Conservation (phyloP, 495 filamentous ascomycete genomes). For the Ramalina intermedia region DNA sequence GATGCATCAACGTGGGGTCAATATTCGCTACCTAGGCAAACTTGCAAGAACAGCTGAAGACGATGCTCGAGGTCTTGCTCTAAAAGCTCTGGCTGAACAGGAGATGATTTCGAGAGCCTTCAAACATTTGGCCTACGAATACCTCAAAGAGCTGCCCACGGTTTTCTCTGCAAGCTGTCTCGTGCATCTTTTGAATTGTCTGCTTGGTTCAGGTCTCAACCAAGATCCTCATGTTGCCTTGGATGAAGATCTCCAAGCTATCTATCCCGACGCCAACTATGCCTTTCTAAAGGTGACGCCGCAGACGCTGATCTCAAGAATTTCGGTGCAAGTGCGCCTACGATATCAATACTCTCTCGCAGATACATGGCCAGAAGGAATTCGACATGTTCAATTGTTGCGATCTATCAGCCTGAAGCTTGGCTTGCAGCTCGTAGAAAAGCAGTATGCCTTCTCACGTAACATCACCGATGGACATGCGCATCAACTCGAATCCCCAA, state of each 20-base stretch:
- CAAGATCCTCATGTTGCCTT: constrained; percentile 57
- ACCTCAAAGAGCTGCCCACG: constrained; percentile 66
- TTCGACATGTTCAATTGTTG: constrained; percentile 69
- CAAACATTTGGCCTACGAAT: constrained; percentile 76
- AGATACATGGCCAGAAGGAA: constrained; percentile 45
- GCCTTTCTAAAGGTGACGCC: constrained; percentile 65
- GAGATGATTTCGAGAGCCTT: constrained; percentile 90
- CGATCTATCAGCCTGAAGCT: constrained; percentile 83
- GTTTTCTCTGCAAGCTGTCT: constrained; percentile 62
- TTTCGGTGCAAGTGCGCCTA: constrained; percentile 54
- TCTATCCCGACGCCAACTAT: constrained; percentile 77
- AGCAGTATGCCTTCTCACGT: constrained; percentile 61
- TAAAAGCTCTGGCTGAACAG: constrained; percentile 62
- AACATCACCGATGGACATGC: constrained; percentile 23
- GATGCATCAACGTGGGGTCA: constrained; percentile 95
- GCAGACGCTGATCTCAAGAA: constrained; percentile 48
- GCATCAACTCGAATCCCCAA: constrained; percentile 22
- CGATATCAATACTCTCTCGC: constrained; percentile 66
- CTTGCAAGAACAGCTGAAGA: constrained; percentile 54
- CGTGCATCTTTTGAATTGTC: constrained; percentile 85
- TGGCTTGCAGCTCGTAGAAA: constrained; percentile 74
- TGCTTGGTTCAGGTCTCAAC: constrained; percentile 70
- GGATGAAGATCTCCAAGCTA: constrained; percentile 53
- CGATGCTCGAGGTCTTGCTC: constrained; percentile 56
- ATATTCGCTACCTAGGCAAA: constrained; percentile 86